phyloP scores from a whole-genome alignment of 2,329 filamentous ascomycete species.

The Exophiala mesophila region DNA sequence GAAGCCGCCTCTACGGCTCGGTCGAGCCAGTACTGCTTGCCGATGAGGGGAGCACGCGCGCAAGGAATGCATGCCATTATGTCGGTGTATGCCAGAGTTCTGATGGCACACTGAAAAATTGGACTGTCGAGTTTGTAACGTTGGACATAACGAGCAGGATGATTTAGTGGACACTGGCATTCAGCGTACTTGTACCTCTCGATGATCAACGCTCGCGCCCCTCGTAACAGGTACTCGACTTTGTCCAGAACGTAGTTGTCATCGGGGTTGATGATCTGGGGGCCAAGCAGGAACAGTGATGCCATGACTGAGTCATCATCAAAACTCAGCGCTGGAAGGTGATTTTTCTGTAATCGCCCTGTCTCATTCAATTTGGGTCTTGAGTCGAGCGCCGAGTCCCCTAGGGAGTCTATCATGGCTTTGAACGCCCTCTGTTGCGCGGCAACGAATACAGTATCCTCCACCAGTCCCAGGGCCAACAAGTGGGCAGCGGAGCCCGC shows the following conservation, averaged over 20 bases:
- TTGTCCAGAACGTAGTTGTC: background rate
- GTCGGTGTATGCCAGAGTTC: background rate
- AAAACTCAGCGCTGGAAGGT: background rate
- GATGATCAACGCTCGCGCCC: background rate
- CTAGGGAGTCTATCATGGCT: background rate
- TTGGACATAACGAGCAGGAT: background rate
- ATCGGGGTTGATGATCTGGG: constrained; percentile 1
- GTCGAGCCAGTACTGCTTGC: constrained; percentile 2
- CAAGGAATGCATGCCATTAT: constrained; percentile 1
- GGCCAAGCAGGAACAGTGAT: constrained; percentile 1
- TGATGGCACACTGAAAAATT: background rate
- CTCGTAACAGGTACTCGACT: background rate
- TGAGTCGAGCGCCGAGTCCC: background rate
- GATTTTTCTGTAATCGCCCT: background rate
- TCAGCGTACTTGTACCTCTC: constrained; percentile 2
- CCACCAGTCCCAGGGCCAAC: background rate
- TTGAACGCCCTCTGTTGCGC: constrained; percentile 3
- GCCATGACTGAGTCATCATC: constrained; percentile 1
- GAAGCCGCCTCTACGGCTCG: background rate
- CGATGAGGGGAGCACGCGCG: background rate
- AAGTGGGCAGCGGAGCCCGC: constrained; percentile 2
- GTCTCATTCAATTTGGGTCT: background rate
- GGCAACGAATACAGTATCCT: background rate
- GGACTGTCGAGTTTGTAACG: constrained; percentile 1
- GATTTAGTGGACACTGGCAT: background rate